phyloP scores from a whole-genome alignment of 768 basidiomycete genomes.

The Pleurotus cornucopiae region DNA sequence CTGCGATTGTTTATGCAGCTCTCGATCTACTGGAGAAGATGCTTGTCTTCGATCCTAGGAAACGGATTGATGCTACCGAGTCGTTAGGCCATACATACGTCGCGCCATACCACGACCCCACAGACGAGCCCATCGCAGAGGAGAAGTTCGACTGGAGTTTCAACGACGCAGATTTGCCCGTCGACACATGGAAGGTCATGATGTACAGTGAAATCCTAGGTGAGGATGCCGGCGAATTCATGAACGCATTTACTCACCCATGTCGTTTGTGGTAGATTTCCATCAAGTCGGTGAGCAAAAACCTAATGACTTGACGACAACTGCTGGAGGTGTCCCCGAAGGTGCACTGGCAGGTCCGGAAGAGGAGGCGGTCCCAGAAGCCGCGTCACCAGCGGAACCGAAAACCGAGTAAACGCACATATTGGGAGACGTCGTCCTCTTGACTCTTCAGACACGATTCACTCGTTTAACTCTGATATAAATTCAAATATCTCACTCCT shows the following conservation, averaged over 20 bases:
- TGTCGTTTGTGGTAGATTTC: conserved; percentile 49
- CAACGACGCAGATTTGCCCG: conserved; percentile 97
- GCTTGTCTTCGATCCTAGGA: conserved; percentile 97
- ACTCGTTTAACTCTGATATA: no score
- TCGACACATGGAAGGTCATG: conserved; percentile 99
- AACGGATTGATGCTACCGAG: conserved; percentile 90
- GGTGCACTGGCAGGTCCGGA: conserved; percentile 71
- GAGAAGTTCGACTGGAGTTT: conserved; percentile 99
- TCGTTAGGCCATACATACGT: conserved; percentile 94
- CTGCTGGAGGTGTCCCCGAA: conserved; percentile 50
- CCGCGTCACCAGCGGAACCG: not conserved
- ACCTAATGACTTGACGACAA: conserved; percentile 33
- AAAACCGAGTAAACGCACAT: not conserved
- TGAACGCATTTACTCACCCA: not conserved
- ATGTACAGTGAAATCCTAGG: conserved; percentile 99
- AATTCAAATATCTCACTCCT: no score
- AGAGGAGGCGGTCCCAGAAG: conserved; percentile 11
- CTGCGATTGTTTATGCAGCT: conserved; percentile 39
- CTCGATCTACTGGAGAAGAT: conserved; percentile 96
- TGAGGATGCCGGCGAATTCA: conserved; percentile 29
- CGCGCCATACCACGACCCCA: conserved; percentile 96
- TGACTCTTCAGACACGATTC: no score
- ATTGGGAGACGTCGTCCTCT: no score
- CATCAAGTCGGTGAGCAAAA: conserved; percentile 56
- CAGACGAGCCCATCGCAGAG: conserved; percentile 90